Percentiles rank a stretch among this genome's conserved stretches.
These are phyloP conservation scores for Ceratobasidium sp. DNA, from an alignment of 1,284 basidiomycete genomes.

Conservation along the genomic window DNA sequence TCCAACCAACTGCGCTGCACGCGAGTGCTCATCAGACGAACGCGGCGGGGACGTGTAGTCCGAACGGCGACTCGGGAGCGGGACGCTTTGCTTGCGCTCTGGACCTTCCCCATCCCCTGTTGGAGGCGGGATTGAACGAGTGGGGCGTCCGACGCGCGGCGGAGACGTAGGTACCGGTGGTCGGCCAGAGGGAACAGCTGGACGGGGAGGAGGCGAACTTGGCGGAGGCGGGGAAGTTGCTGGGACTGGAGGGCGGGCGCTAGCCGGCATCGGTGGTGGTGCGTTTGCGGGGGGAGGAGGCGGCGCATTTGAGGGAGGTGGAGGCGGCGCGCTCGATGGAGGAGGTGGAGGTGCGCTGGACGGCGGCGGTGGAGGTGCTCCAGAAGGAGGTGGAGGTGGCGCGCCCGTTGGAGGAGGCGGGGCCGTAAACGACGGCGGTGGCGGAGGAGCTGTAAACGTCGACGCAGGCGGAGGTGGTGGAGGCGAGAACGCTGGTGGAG, in stretches of 20 bases:
- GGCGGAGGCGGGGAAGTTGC: conserved; percentile 33
- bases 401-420: conserved; percentile 13
- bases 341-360: conserved; percentile 49
- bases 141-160: conserved; percentile 2
- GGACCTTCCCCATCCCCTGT: neutral
- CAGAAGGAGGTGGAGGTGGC: neutral
- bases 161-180: conserved; percentile 25
- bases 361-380: conserved; percentile 16
- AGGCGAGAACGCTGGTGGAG: conserved; percentile 6
- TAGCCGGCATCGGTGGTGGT: too few species aligned
- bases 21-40: neutral
- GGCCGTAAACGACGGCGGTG: neutral
- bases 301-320: neutral
- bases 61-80: conserved; percentile 19
- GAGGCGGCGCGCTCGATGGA: neutral
- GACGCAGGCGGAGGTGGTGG: conserved; percentile 2
- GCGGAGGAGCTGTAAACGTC: neutral
- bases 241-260: conserved; percentile 20
- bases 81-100: conserved; percentile 4
- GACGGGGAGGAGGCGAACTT: conserved; percentile 11
- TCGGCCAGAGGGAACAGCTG: neutral
- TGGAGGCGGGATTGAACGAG: conserved; percentile 13
- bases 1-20: conserved; percentile 24
- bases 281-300: conserved; percentile 3
- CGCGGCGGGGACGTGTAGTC: conserved; percentile 16